These are phyloP conservation scores for Coffea eugenioides DNA, from an alignment of 257 asterid genomes.

Conservation along the genomic window DNA sequence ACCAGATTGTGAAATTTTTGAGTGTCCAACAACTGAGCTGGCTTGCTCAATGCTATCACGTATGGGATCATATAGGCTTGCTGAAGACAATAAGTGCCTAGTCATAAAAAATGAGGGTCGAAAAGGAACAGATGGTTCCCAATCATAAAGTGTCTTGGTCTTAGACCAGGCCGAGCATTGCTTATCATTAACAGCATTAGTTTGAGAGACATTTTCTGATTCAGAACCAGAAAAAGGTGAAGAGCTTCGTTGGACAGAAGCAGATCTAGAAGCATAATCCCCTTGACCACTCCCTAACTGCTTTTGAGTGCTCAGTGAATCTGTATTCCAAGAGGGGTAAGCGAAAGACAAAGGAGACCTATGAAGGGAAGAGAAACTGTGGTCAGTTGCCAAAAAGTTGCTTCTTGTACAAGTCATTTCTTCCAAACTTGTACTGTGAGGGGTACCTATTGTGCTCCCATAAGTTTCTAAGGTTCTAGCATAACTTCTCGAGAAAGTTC, in stretches of 20 bases:
- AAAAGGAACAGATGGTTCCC: conserved; percentile 85
- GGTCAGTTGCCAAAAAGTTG: conserved; percentile 25
- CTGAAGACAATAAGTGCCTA: conserved; percentile 45
- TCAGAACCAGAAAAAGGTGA: conserved; percentile 44
- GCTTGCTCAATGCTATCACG: conserved; percentile 42
- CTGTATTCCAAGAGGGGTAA: conserved; percentile 44
- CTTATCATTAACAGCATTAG: conserved; percentile 29
- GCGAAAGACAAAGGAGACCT: conserved; percentile 40
- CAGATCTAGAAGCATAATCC: conserved; percentile 38
- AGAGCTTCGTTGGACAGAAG: conserved; percentile 40
- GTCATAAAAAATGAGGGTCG: conserved; percentile 62
- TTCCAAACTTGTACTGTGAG: conserved; percentile 30
- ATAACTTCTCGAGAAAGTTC: conserved; percentile 31
- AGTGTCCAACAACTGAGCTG: conserved; percentile 24
- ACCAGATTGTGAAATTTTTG: conserved; percentile 42
- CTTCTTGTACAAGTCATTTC: conserved; percentile 27
- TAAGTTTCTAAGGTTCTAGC: conserved; percentile 27
- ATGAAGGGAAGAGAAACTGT: conserved; percentile 27
- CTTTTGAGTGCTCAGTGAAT: conserved; percentile 32
- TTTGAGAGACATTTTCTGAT: conserved; percentile 34
- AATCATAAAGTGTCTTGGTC: conserved; percentile 38
- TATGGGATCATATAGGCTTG: conserved; percentile 46
- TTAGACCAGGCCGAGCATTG: conserved; percentile 27
- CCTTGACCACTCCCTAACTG: conserved; percentile 35
- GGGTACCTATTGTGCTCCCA: conserved; percentile 24